phyloP scores from a whole-genome alignment of 164 flowering plant genomes.

The Stephania cephalantha region DNA sequence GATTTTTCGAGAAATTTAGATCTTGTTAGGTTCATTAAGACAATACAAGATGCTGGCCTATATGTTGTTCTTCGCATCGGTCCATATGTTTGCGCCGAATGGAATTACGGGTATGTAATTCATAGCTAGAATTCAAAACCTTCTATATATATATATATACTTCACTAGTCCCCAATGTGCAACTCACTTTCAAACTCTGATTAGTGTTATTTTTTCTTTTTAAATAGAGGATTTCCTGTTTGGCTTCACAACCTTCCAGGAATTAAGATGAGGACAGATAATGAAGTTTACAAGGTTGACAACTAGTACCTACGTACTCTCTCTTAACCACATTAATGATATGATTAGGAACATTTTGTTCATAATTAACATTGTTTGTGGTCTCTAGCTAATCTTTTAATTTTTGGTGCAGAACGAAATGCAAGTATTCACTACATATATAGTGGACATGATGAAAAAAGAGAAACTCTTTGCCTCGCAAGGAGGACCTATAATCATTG shows the following conservation, averaged over 20 bases:
- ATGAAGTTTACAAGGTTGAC: conserved; percentile 6
- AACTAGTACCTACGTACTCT: background rate
- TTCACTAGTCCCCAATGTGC: background rate
- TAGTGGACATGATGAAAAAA: conserved; percentile 8
- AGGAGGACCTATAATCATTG: conserved; percentile 17
- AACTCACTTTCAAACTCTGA: background rate
- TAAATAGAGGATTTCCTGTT: conserved; percentile 12
- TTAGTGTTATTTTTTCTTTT: background rate
- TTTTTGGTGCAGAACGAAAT: conserved; percentile 12
- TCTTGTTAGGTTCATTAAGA: conserved; percentile 52
- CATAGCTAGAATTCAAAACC: background rate
- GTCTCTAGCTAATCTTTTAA: too few relatives aligned
- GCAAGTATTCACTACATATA: conserved; percentile 14
- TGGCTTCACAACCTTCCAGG: conserved; percentile 17
- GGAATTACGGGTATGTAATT: conserved; percentile 62
- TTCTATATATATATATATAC: background rate
- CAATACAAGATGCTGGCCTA: conserved; percentile 49
- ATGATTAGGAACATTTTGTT: background rate
- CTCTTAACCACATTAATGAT: too few relatives aligned
- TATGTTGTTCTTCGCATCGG: conserved; percentile 61
- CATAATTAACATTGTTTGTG: background rate
- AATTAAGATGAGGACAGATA: conserved; percentile 9
- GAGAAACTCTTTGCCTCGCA: conserved; percentile 17
- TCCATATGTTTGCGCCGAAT: conserved; percentile 74
- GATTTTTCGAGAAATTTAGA: conserved; percentile 53